Evolutionary conservation across 1,284 basidiomycete species (phyloP), one percentile per base, ranked within the genome.

Genomic region (Ganoderma leucocontextum): DNA sequence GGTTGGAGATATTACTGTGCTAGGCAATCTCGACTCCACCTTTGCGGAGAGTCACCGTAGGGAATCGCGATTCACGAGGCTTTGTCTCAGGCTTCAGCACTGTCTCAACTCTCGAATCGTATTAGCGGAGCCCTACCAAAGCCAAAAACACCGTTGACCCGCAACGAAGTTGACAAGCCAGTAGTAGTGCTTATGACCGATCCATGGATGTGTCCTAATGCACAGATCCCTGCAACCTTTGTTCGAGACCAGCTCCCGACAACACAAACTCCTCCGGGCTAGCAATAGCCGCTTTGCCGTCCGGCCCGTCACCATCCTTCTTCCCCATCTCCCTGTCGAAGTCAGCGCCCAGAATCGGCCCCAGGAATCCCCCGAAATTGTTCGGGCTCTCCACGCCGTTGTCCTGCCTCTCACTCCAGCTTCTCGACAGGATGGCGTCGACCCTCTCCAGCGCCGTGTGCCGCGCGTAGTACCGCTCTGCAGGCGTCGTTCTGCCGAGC

Each of bases 391-490:
- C 68, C 9, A 64, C 63, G 12, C 72, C 72, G 0, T 62, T 49
- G 17, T 73, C 42, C 47, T 75, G 73, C 58, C 77, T 67, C 60
- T 74, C 72, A 69, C 77, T 78, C 68, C 75, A 80, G 64, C 80
- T 77, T 35, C 72, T 68, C 44, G 77, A 75, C 7, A 82, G 39
- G 41, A 82, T 81, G 65, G 77, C 75, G n/a, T 76, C 78, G 49
- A 82, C 80, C 65, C 73, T 75, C 64, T 70, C 69, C 36, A 78
- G 72, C 13, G 80, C 80, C 19, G 72, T 72, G 29, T 75, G 73
- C 15, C 78, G 73, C 49, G 75, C 75, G 4, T 70, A 64, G 70
- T 75, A 72, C 36, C 77, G 72, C 66, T 78, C 74, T 25, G 74
- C 76, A 4, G 78, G 72, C 8, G 77, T 77, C 2, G 67, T 66